These are phyloP conservation scores for Beauveria caledonica DNA, from an alignment of 2,329 filamentous ascomycete genomes.

Conservation along the genomic window DNA sequence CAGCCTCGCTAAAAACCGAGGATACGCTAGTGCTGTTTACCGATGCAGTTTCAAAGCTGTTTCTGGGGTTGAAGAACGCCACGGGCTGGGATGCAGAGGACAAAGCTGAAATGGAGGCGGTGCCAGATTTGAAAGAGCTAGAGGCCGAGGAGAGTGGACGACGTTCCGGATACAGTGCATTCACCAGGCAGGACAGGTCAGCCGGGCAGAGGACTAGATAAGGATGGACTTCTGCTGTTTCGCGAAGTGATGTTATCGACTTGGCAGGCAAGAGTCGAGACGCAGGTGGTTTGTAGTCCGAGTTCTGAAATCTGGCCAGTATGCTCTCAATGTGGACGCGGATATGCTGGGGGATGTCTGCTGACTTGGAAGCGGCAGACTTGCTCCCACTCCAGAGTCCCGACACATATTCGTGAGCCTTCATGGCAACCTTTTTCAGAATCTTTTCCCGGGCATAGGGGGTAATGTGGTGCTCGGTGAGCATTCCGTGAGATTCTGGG, in stretches of 20 bases:
- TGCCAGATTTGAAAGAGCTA: constrained; percentile 56
- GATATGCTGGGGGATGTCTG: constrained; percentile 50
- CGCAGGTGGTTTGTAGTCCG: constrained; percentile 37
- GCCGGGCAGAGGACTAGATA: constrained; percentile 73
- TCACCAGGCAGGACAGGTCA: constrained; percentile 72
- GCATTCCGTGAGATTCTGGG: constrained; percentile 71
- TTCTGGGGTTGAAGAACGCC: constrained; percentile 50
- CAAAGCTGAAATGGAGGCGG: constrained; percentile 59
- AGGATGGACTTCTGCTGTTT: constrained; percentile 70
- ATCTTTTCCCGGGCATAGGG: constrained; percentile 83
- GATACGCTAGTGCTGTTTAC: constrained; percentile 65
- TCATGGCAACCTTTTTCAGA: constrained; percentile 69
- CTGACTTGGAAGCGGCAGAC: constrained; percentile 42
- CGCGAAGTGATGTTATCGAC: constrained; percentile 62
- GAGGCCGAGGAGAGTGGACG: constrained; percentile 55
- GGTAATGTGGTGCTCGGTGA: constrained; percentile 86
- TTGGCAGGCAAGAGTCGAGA: constrained; percentile 61
- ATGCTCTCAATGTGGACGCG: constrained; percentile 65
- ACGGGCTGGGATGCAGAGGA: constrained; percentile 60
- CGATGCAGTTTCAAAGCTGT: constrained; percentile 58
- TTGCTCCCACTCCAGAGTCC: constrained; percentile 64
- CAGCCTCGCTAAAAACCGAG: constrained; percentile 62
- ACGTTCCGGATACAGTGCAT: constrained; percentile 73
- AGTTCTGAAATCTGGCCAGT: constrained; percentile 52
- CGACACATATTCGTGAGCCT: constrained; percentile 70